phyloP scores from a whole-genome alignment of 805 yeast species.

The Metschnikowia shivogae region DNA sequence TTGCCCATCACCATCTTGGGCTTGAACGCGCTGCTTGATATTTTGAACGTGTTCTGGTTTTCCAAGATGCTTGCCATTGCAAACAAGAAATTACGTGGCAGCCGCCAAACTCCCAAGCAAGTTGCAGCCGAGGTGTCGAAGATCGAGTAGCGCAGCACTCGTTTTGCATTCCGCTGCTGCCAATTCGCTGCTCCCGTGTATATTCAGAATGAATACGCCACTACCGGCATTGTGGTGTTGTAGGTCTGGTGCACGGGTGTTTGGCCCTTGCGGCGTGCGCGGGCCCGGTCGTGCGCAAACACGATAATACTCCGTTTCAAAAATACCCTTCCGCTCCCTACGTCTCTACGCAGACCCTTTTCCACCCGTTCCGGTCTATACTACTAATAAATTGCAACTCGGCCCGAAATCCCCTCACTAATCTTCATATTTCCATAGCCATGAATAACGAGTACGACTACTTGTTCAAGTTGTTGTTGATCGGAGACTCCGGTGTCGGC shows the following conservation, averaged over 20 bases:
- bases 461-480: conserved; percentile 87
- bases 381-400: background rate
- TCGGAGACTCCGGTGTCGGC: conserved; percentile 99
- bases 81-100: conserved; percentile 38
- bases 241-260: background rate
- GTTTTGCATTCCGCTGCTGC: no score
- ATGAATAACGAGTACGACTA: conserved; percentile 98
- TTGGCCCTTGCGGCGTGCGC: conserved; percentile 1
- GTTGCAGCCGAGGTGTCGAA: conserved; percentile 9
- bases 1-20: conserved; percentile 48
- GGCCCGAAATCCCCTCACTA: background rate
- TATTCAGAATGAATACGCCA: no score
- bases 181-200: no score
- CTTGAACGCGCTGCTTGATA: conserved; percentile 60
- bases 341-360: background rate
- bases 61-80: conserved; percentile 78
- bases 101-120: conserved; percentile 1
- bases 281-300: conserved; percentile 6
- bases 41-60: conserved; percentile 83
- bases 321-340: conserved; percentile 4
- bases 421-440: background rate
- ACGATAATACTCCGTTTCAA: conserved; percentile 3
- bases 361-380: background rate
- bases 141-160: conserved; percentile 3
- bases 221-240: no score